Conservation (phyloP, 306 rosid genomes). For the Malus fusca region DNA sequence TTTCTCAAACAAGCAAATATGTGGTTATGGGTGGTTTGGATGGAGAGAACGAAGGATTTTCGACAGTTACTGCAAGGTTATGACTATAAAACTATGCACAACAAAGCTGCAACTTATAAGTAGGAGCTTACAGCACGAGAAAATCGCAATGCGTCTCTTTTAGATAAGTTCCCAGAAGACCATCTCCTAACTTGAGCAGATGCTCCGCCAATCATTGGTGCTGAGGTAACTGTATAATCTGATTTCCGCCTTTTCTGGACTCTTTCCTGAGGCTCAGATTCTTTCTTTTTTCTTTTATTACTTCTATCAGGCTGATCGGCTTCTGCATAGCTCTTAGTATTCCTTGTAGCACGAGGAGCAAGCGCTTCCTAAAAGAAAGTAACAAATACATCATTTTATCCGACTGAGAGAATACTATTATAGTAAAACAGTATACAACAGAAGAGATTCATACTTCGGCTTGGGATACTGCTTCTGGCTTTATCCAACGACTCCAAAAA, state of each 20-base stretch:
- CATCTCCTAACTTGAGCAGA: constrained; percentile 83
- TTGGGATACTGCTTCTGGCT: constrained; percentile 72
- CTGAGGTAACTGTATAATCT: constrained; percentile 57
- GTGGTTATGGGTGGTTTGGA: neutral
- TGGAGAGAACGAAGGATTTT: neutral
- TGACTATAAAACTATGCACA: neutral
- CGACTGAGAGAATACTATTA: neutral
- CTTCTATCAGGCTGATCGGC: constrained; percentile 63
- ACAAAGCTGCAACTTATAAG: neutral
- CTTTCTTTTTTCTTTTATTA: constrained; percentile 88
- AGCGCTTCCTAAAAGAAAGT: constrained; percentile 56
- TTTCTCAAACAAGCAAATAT: neutral
- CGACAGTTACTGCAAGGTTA: neutral
- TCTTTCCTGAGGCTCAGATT: constrained; percentile 70
- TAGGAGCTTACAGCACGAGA: constrained; percentile 70
- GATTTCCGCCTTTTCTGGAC: constrained; percentile 72
- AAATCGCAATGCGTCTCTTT: constrained; percentile 82
- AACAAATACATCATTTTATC: neutral
- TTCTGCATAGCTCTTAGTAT: constrained; percentile 88
- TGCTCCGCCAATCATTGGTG: constrained; percentile 88
- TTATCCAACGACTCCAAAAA: constrained; percentile 99
- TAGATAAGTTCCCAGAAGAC: constrained; percentile 87
- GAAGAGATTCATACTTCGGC: constrained; percentile 66
- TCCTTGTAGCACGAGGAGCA: constrained; percentile 92
- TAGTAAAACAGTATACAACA: neutral